Conservation (phyloP, 495 filamentous ascomycete species). For the Penicillium waksmanii region DNA sequence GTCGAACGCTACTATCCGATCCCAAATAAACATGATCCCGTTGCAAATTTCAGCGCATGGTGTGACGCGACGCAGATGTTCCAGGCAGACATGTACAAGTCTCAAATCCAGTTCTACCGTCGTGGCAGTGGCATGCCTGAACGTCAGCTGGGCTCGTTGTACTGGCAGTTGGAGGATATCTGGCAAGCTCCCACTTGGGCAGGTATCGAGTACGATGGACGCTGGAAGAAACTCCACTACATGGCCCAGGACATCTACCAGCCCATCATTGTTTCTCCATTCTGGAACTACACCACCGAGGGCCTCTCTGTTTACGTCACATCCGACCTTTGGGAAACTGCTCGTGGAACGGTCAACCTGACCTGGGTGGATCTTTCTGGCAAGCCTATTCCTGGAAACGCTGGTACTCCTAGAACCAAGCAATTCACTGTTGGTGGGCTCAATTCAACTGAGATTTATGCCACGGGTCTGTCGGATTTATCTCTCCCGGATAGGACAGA, state of each 20-base stretch:
- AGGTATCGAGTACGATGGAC: constrained; percentile 63
- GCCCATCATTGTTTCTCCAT: constrained; percentile 63
- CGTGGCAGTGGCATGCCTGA: constrained; percentile 62
- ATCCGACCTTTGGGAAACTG: constrained; percentile 46
- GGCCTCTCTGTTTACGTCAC: constrained; percentile 63
- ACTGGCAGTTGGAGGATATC: constrained; percentile 74
- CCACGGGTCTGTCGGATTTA: constrained; percentile 42
- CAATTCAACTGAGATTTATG: constrained; percentile 61
- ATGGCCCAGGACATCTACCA: constrained; percentile 63
- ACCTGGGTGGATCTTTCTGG: constrained; percentile 49
- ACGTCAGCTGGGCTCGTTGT: constrained; percentile 64
- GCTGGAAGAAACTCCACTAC: constrained; percentile 70
- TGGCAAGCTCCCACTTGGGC: constrained; percentile 74
- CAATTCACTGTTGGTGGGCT: constrained; percentile 60
- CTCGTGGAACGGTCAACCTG: constrained; percentile 37
- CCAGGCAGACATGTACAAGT: constrained; percentile 68
- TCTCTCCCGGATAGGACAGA: constrained; percentile 42
- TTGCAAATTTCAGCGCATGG: constrained; percentile 73
- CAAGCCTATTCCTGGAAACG: constrained; percentile 32
- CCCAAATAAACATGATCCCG: constrained; percentile 57
- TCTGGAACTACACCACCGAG: constrained; percentile 59
- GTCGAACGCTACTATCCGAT: constrained; percentile 63
- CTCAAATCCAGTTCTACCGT: constrained; percentile 68
- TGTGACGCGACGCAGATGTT: constrained; percentile 69
- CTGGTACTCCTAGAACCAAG: constrained; percentile 32